Evolutionary conservation across 768 basidiomycete species (phyloP).

Genomic region (Tubosaeta sp.): DNA sequence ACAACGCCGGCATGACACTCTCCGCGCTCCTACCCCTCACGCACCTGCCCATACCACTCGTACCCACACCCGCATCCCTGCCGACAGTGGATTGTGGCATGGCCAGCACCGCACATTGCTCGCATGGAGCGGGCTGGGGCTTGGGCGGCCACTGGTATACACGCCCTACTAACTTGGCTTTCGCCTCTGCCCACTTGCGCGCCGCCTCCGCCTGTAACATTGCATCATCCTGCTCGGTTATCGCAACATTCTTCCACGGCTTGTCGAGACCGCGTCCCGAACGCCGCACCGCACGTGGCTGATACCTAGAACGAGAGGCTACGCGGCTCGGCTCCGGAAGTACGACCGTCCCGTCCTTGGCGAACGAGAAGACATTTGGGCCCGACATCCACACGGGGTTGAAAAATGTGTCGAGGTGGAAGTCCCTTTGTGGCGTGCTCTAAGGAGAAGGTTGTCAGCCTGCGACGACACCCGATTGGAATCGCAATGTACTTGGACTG

Average conservation of each 20-base stretch:
- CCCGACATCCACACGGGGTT: slow-evolving; percentile 34
- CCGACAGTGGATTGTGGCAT: not conserved
- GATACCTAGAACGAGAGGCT: not conserved
- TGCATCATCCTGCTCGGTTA: slow-evolving; percentile 27
- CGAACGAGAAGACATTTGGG: slow-evolving; percentile 20
- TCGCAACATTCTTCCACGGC: slow-evolving; percentile 27
- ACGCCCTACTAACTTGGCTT: not conserved
- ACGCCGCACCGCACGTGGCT: not conserved
- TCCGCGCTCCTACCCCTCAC: not conserved
- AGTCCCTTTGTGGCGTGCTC: slow-evolving; percentile 29
- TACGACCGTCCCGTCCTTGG: slow-evolving; percentile 17
- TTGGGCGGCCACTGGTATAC: slow-evolving; percentile 27
- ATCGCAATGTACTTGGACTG: not conserved
- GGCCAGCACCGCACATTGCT: slow-evolving; percentile 1
- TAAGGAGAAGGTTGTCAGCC: not conserved
- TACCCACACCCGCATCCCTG: not conserved
- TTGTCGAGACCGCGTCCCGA: slow-evolving; percentile 7
- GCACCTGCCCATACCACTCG: not conserved
- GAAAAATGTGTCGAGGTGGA: slow-evolving; percentile 49
- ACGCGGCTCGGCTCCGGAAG: not conserved
- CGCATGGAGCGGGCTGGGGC: not conserved
- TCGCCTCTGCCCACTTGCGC: not conserved
- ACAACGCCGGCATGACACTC: slow-evolving; percentile 4
- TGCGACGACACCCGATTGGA: not conserved
- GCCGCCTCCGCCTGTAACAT: not conserved